Evolutionary conservation across 306 rosid genomes (phyloP).

Genomic region (Dalbergia cochinchinensis): DNA sequence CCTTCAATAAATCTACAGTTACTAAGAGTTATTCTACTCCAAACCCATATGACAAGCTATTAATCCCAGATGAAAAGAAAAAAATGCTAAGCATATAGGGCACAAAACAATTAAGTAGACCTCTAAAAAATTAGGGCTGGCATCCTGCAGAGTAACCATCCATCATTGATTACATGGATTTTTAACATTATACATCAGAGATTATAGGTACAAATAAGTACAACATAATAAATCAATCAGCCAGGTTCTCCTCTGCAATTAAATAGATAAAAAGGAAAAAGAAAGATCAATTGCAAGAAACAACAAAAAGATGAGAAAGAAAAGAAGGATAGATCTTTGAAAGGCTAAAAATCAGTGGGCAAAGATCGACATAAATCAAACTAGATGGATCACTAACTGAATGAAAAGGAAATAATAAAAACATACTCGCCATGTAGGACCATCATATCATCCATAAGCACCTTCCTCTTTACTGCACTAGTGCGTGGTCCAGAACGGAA

Average conservation of each 20-base stretch:
- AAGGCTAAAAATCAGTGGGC: conserved; percentile 11
- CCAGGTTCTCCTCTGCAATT: conserved; percentile 1
- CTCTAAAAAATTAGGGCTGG: not conserved
- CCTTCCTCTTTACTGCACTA: conserved; percentile 84
- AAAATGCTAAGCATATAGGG: not conserved
- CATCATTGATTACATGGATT: not conserved
- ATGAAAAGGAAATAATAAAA: conserved; percentile 38
- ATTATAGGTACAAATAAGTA: not conserved
- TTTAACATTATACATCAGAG: not conserved
- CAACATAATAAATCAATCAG: conserved; percentile 12
- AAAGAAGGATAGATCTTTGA: conserved; percentile 22
- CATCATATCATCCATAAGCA: conserved; percentile 93
- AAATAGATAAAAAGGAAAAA: not conserved
- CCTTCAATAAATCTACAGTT: not conserved
- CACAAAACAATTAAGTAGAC: not conserved
- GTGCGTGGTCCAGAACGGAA: conserved; percentile 64
- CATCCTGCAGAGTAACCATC: not conserved
- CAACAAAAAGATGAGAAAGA: not conserved
- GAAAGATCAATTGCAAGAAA: conserved; percentile 22
- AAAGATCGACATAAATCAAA: conserved; percentile 20
- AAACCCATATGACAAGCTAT: not conserved
- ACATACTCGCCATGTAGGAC: conserved; percentile 99
- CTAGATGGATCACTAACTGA: conserved; percentile 10
- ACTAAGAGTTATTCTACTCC: not conserved
- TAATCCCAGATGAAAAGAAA: not conserved